Base-by-base conservation (phyloP, 495 filamentous ascomycete species). In the Aspergillus bridgeri region DNA sequence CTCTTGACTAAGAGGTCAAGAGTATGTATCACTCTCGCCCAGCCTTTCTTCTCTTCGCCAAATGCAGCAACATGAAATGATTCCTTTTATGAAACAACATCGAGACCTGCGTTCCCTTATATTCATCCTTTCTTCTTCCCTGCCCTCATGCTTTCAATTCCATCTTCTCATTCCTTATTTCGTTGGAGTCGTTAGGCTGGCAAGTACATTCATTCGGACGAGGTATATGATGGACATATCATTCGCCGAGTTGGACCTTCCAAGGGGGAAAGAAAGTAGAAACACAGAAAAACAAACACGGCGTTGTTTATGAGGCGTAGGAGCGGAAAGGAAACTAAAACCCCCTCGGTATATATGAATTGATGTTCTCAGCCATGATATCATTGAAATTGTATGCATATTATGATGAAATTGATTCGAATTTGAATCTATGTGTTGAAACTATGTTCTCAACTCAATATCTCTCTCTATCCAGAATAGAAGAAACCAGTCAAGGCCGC, bases 341-440 rank as follows among this genome's bases (percentile, higher is more conserved):
- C 27, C 42, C 27, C 24, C 33, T 15, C 11, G 50, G 29, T 52
- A 52, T 33, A 52, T 51, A 20, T 42, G 20, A 52, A 8, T 2
- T 29, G 11, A 11, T 15, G 13, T 38, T 38, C 33, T 38, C 33
- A 38, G 19, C n/a, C 27, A 27, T 43, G 42, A 58, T 38, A 58
- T 52, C 22, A 45, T 52, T 38, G 22, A 42, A 48, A 38, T 24
- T 47, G 42, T 15, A 48, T 23, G 29, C 50, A 15, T 9, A 42
- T 52, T 52, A 52, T 52, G 42, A 22, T 52, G 33, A 38, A 38
- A 33, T 52, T 52, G 29, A 52, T 52, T 42, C 13, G 29, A 15
- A 43, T 52, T 22, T 22, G 27, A 56, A 58, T 58, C 42, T 55
- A 60, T 38, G 47, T 56, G 53, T 55, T 60, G 48, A 52, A 52